A percentile compares a stretch with the other conserved stretches of the same genome.
These are phyloP conservation scores for Pisolithus thermaeus DNA, from an alignment of 1,284 basidiomycete species.

Conservation along the genomic window DNA sequence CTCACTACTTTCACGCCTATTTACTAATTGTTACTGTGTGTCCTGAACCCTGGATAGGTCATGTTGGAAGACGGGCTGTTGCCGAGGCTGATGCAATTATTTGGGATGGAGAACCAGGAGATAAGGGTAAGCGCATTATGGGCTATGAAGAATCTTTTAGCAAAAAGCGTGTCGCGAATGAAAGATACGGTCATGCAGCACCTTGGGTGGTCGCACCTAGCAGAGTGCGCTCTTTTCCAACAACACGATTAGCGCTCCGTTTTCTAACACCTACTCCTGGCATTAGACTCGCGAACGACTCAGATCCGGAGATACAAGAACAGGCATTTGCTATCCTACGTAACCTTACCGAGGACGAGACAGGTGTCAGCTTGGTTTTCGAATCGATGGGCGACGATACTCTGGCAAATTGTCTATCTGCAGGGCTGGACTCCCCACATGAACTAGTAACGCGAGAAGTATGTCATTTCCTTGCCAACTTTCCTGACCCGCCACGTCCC, in stretches of 20 bases:
- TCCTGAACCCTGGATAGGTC: constrained; percentile 6
- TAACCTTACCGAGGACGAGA: constrained; percentile 58
- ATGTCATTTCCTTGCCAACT: constrained; percentile 3
- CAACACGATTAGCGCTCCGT: not conserved
- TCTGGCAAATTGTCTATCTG: constrained; percentile 40
- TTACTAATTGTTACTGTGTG: not conserved
- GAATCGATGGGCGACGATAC: constrained; percentile 41
- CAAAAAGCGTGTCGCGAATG: constrained; percentile 51
- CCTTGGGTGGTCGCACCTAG: constrained; percentile 57
- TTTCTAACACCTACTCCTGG: not conserved
- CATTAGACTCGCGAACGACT: constrained; percentile 43
- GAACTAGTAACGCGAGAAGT: constrained; percentile 53
- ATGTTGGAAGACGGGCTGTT: constrained; percentile 63
- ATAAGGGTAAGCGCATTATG: constrained; percentile 69
- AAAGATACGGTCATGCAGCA: constrained; percentile 61
- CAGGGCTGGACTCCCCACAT: constrained; percentile 41
- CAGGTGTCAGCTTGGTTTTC: constrained; percentile 56
- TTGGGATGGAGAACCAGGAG: constrained; percentile 46
- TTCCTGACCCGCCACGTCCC: not conserved
- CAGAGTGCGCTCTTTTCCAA: constrained; percentile 35
- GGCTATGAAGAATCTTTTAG: constrained; percentile 76
- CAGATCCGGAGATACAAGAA: constrained; percentile 52
- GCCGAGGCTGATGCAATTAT: constrained; percentile 53
- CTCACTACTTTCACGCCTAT: not conserved
- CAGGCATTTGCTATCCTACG: constrained; percentile 59